Evolutionary conservation across 306 rosid species (phyloP).

Genomic region (Alnus rubra): DNA sequence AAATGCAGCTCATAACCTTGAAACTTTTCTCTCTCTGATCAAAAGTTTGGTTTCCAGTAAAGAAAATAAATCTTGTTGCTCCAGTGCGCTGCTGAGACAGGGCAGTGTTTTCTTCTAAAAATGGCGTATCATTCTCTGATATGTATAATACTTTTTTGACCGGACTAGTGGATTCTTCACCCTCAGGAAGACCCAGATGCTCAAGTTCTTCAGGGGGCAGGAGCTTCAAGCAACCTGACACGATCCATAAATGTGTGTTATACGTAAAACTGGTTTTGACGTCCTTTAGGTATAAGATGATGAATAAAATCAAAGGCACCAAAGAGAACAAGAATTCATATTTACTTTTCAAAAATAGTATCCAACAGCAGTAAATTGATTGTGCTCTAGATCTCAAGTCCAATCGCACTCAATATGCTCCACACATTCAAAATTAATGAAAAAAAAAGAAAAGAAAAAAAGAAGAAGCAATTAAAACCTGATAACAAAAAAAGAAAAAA

Average conservation of each 20-base stretch:
- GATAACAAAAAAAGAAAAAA: background rate
- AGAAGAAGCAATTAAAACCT: background rate
- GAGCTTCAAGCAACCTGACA: slow-evolving; percentile 81
- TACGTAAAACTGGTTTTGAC: background rate
- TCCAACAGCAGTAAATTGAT: background rate
- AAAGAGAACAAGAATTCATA: background rate
- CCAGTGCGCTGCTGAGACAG: slow-evolving; percentile 44
- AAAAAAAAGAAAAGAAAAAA: too few relatives aligned
- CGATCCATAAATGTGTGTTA: slow-evolving; percentile 28
- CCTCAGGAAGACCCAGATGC: slow-evolving; percentile 61
- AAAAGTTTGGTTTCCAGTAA: slow-evolving; percentile 87
- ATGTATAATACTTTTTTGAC: slow-evolving; percentile 50
- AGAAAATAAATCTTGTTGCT: slow-evolving; percentile 64
- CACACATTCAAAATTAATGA: background rate
- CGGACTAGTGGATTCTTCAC: slow-evolving; percentile 41
- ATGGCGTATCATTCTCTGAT: slow-evolving; percentile 43
- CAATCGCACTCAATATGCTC: background rate
- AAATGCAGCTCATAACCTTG: slow-evolving; percentile 61
- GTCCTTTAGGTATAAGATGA: background rate
- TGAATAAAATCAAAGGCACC: background rate
- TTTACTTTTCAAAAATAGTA: background rate
- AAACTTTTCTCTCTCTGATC: slow-evolving; percentile 68
- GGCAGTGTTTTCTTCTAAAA: slow-evolving; percentile 38
- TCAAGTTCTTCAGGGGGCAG: slow-evolving; percentile 81
- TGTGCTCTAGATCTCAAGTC: background rate